Percentiles rank a stretch among this genome's conserved stretches.
Conservation (phyloP, 352 stramenopile species). For the Globisporangium perplexum region DNA sequence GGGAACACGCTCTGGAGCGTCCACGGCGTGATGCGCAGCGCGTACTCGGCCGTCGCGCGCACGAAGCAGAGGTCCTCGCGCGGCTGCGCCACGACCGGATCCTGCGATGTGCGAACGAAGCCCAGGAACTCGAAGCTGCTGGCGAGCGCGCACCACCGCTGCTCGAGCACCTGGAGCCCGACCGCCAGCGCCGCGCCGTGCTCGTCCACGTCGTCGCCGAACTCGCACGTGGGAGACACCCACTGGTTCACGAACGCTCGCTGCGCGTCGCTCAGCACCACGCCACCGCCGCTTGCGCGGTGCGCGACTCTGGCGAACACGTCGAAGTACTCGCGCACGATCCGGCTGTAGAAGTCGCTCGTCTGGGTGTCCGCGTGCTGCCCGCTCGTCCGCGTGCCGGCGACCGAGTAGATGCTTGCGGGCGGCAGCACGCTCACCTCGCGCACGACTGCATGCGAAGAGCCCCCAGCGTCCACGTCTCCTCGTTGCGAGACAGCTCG, state of each 20-base stretch:
- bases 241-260: neutral
- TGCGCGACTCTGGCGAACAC: neutral
- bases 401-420: neutral
- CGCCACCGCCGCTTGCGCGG: neutral
- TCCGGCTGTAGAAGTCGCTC: neutral
- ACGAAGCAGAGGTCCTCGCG: constrained; percentile 7
- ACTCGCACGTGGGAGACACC: constrained; percentile 7
- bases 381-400: neutral
- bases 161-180: neutral
- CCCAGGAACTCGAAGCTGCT: constrained; percentile 15
- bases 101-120: constrained; percentile 11
- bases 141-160: constrained; percentile 12
- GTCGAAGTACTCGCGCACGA: constrained; percentile 2
- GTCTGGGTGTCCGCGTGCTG: neutral
- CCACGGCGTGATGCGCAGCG: constrained; percentile 9
- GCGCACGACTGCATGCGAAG: neutral
- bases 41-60: constrained; percentile 13
- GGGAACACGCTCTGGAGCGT: constrained; percentile 14
- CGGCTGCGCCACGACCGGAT: constrained; percentile 4
- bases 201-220: neutral
- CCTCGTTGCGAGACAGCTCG: neutral
- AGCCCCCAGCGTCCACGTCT: neutral
- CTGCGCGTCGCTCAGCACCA: constrained; percentile 1
- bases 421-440: neutral
- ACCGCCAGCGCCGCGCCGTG: neutral